Evolutionary conservation across 2,329 filamentous ascomycete genomes (phyloP).

Genomic region (Phaeophleospora eucalypticola): DNA sequence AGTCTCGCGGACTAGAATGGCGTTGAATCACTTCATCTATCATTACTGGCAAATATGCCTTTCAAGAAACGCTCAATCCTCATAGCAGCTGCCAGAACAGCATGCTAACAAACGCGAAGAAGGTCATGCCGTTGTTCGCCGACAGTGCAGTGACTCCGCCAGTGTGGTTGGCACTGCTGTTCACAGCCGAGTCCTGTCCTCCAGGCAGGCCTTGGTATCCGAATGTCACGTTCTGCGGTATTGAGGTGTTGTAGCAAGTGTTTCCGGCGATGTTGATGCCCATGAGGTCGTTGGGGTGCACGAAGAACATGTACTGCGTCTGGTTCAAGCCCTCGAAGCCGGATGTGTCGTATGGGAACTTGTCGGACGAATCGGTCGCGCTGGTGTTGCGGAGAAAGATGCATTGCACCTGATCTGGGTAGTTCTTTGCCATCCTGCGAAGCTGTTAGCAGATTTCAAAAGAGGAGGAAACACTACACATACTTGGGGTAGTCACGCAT

Average conservation of each 20-base stretch:
- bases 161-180: conserved; percentile 23
- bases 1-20: no score
- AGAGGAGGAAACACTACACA: neutral
- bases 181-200: conserved; percentile 20
- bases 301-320: conserved; percentile 75
- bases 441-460: neutral
- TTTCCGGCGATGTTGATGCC: conserved; percentile 64
- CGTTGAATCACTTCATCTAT: conserved; percentile 5
- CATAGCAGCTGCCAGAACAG: conserved; percentile 25
- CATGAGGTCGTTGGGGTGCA: conserved; percentile 63
- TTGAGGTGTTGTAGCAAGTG: conserved; percentile 61
- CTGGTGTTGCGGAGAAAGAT: conserved; percentile 73
- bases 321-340: conserved; percentile 66
- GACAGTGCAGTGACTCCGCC: conserved; percentile 4
- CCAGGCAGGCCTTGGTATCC: conserved; percentile 51
- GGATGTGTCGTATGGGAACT: conserved; percentile 70
- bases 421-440: conserved; percentile 54
- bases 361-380: conserved; percentile 61
- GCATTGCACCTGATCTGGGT: conserved; percentile 69
- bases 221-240: conserved; percentile 70
- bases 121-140: conserved; percentile 18
- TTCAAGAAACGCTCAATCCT: conserved; percentile 9
- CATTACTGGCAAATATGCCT: conserved; percentile 2
- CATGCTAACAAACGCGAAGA: conserved; percentile 19
- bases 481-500: conserved; percentile 53